Evolutionary conservation across 2,329 filamentous ascomycete genomes (phyloP), one percentile per base, ranked within the genome.

Genomic region (Trichoderma oligosporum): DNA sequence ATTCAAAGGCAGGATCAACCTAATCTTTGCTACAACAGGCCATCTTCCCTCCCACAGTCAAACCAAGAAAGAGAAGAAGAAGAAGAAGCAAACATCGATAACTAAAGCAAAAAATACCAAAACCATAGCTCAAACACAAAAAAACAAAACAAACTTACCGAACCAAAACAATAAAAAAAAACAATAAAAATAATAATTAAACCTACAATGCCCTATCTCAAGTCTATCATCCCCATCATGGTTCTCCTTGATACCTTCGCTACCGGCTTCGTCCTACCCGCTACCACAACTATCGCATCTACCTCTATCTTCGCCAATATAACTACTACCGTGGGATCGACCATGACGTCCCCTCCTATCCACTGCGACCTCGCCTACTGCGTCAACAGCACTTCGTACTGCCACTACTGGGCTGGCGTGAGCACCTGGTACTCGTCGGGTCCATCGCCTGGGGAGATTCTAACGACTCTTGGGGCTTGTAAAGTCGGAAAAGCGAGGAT

Each of bases 401-500:
- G 74, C 63, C 69, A 72, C 60, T 72, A 68, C 63, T 76, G 73
- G 67, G 66, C 63, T 22, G 73, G 73, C 14, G 61, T 74, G 42
- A 74, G 70, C 6, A 63, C 64, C n/a, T 73, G 66, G 58, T 66
- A 75, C 47, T 57, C 63, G 16, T 65, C 62, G 1, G 74, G 73
- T 0, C 68, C 68, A 4, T 49, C 72, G 12, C 73, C 73, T 3
- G 74, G 72, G 2, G 73, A 74, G 65, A 69, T 67, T 22, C 64
- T 65, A n/a, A 66, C 64, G 2, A 60, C 64, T 3, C 33, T 75
- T 0, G 73, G 73, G 2, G 42, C 27, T 24, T 60, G 58, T 24
- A 61, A 58, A 24, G 47, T 59, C 7, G 45, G 47, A n/a, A 42
- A 44, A 16, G 33, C 55, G 8, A 27, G n/a, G 35, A 25, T 46